A percentile compares a stretch with the other conserved stretches of the same genome.
phyloP scores from a whole-genome alignment of 2,329 filamentous ascomycete genomes.

The Trichoderma cornu-damae region DNA sequence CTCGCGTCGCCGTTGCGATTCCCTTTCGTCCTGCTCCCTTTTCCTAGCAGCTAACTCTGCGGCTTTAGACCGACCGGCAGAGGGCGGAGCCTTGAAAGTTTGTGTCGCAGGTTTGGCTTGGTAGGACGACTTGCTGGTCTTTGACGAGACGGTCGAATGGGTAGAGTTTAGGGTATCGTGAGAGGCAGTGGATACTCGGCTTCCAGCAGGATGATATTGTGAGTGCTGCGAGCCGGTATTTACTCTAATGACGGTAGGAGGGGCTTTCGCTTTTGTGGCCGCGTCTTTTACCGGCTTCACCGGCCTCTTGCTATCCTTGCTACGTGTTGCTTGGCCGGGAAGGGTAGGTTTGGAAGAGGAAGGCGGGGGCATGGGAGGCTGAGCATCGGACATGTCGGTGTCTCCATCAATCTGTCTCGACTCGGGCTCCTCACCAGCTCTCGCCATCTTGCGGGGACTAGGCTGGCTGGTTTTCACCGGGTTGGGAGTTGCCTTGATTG shows the following conservation, averaged over 20 bases:
- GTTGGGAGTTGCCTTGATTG: constrained; percentile 40
- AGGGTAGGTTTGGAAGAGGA: constrained; percentile 51
- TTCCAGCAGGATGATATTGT: constrained; percentile 50
- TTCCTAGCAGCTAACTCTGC: constrained; percentile 72
- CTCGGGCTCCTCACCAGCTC: constrained; percentile 31
- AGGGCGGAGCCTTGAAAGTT: constrained; percentile 58
- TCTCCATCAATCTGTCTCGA: constrained; percentile 38
- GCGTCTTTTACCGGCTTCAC: constrained; percentile 58
- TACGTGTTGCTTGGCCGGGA: constrained; percentile 44
- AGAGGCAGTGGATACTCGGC: constrained; percentile 51
- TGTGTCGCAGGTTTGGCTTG: constrained; percentile 52
- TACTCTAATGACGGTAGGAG: constrained; percentile 65
- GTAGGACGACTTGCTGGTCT: constrained; percentile 62
- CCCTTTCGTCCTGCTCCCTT: constrained; percentile 79
- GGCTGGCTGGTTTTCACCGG: constrained; percentile 41
- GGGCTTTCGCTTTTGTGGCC: constrained; percentile 55
- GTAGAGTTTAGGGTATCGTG: constrained; percentile 41
- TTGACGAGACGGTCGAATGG: constrained; percentile 43
- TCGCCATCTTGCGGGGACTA: constrained; percentile 46
- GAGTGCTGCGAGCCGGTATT: constrained; percentile 60
- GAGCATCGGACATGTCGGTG: constrained; percentile 53
- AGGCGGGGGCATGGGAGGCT: constrained; percentile 54
- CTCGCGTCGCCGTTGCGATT: constrained; percentile 71
- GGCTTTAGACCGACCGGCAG: constrained; percentile 62
- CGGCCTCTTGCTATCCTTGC: constrained; percentile 53